Conservation (phyloP, 1,284 basidiomycete genomes). For the Cutaneotrichosporon sp. region DNA sequence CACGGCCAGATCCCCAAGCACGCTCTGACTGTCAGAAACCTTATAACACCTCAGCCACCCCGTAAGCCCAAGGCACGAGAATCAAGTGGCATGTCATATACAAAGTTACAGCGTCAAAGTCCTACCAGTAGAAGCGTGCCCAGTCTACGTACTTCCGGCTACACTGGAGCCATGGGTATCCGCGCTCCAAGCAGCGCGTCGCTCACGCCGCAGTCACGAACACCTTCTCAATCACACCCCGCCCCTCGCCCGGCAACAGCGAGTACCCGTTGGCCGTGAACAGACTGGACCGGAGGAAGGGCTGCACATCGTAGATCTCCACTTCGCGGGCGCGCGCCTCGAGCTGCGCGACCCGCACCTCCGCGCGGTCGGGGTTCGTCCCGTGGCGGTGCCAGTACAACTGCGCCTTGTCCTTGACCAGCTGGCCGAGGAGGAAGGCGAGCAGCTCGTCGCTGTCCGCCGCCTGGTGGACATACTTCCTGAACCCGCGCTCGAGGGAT, state of each 20-base stretch:
- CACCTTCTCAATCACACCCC: slow-evolving; percentile 40
- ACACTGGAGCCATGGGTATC: too few species aligned
- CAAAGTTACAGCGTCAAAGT: too few species aligned
- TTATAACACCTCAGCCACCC: too few species aligned
- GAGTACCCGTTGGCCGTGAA: slow-evolving; percentile 90
- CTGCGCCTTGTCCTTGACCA: slow-evolving; percentile 91
- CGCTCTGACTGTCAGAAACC: too few species aligned
- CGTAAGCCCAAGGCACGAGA: too few species aligned
- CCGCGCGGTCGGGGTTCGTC: slow-evolving; percentile 67
- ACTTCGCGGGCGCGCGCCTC: slow-evolving; percentile 85
- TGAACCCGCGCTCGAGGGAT: slow-evolving; percentile 92
- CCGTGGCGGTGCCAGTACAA: slow-evolving; percentile 68
- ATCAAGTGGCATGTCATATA: too few species aligned
- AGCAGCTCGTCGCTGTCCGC: slow-evolving; percentile 93
- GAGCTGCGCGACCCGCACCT: slow-evolving; percentile 70
- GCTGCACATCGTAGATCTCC: slow-evolving; percentile 83
- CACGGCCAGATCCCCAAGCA: too few species aligned
- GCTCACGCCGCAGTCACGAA: slow-evolving; percentile 23
- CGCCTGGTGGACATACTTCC: slow-evolving; percentile 92
- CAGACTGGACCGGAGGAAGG: slow-evolving; percentile 78
- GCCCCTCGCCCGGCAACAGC: slow-evolving; percentile 29
- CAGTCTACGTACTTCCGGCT: too few species aligned
- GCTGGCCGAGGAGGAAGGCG: slow-evolving; percentile 85
- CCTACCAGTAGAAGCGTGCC: too few species aligned
- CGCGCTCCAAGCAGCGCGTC: too few species aligned